phyloP scores from a whole-genome alignment of 257 asterid genomes.

The Solanum boliviense region DNA sequence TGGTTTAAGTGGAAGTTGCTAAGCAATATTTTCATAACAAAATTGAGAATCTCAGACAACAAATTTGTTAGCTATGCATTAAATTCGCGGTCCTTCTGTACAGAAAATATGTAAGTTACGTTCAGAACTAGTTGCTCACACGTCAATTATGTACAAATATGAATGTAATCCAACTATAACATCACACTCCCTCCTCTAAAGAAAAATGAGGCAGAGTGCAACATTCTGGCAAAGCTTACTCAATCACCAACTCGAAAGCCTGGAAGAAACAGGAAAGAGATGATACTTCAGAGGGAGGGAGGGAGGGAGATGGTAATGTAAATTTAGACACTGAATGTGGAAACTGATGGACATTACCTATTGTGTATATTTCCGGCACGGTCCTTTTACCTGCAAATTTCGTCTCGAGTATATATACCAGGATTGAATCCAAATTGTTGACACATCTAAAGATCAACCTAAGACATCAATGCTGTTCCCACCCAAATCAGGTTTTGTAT shows the following conservation, averaged over 20 bases:
- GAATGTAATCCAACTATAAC: slow-evolving; percentile 1
- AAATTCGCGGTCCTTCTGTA: background rate
- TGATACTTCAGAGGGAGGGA: background rate
- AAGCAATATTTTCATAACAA: background rate
- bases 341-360: background rate
- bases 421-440: background rate
- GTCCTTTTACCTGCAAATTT: background rate
- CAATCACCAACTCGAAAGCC: slow-evolving; percentile 1
- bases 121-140: background rate
- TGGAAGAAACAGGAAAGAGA: background rate
- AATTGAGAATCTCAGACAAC: background rate
- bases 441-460: background rate
- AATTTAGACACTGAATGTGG: background rate
- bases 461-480: background rate
- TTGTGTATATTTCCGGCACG: background rate
- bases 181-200: slow-evolving; percentile 13
- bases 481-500: slow-evolving; percentile 20
- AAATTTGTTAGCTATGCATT: background rate
- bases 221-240: slow-evolving; percentile 5
- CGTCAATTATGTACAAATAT: slow-evolving; percentile 12
- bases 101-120: background rate
- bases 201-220: slow-evolving; percentile 28
- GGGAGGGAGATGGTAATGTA: background rate
- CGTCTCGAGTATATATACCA: background rate
- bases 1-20: background rate